Conservation (phyloP, 1,284 basidiomycete species). For the Tilletia setariae region DNA sequence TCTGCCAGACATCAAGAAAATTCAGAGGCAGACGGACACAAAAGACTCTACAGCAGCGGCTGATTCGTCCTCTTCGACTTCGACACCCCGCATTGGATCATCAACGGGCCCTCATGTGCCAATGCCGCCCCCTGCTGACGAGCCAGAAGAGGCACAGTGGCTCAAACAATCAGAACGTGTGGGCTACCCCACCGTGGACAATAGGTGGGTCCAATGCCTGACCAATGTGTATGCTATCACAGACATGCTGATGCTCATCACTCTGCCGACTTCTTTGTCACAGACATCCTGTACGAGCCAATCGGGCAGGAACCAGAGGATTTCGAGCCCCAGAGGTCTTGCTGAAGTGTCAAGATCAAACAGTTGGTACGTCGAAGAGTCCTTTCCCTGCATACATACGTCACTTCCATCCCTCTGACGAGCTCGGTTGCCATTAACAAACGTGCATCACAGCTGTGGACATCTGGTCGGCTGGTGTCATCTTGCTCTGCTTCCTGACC, state of each 20-base stretch:
- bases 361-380: slow-evolving; percentile 66
- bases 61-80: neutral
- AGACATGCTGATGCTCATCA: no score
- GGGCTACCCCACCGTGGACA: slow-evolving; percentile 39
- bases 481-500: slow-evolving; percentile 85
- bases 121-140: neutral
- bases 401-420: neutral
- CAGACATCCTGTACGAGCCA: slow-evolving; percentile 79
- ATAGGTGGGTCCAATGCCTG: no score
- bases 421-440: neutral
- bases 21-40: no score
- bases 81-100: no score
- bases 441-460: slow-evolving; percentile 71
- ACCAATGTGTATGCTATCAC: no score
- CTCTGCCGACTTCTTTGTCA: neutral
- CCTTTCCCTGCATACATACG: slow-evolving; percentile 14
- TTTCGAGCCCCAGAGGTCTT: slow-evolving; percentile 96
- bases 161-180: slow-evolving; percentile 42
- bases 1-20: slow-evolving; percentile 57
- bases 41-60: no score
- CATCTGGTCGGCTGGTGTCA: slow-evolving; percentile 91
- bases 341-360: slow-evolving; percentile 90
- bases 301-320: slow-evolving; percentile 91
- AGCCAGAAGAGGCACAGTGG: neutral
- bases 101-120: no score